Base-by-base conservation (phyloP, 805 yeast genomes). In the Lachancea dasiensis region DNA sequence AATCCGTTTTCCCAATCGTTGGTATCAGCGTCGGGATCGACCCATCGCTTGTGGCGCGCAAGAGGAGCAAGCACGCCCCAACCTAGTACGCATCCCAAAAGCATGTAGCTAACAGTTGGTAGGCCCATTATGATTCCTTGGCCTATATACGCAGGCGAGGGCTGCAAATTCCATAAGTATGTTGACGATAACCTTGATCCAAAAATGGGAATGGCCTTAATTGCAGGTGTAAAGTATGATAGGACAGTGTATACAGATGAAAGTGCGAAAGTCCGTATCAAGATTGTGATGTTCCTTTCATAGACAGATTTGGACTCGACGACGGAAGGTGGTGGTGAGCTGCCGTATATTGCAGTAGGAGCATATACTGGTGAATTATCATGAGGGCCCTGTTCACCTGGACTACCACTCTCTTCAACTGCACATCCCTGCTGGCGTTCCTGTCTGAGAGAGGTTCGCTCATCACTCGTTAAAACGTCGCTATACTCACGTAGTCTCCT, bases 121-220 rank as follows among this genome's bases (percentile, higher is more conserved):
- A 87, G 65, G 0, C 98, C 98, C 98, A 90, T 90, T 40, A 90
- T 90, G 27, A 92, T 86, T 3, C 98, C 98, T 61, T 90, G 98
- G 2, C 98, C 98, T 24, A 92, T 73, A 56, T 90, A 90, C 0
- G 97, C 97, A 0, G 98, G 98, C 0, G 96, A 86, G 0, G 96
- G 96, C 58, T 92, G 95, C 43, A 92, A 73, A 42, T 82, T 79
- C 92, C 97, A 85, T 31, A 83, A 69, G 60, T 85, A 84, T 13
- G 68, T 61, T 15, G 63, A 52, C 0, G 95, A 83, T 14, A 86
- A 62, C 31, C 54, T 51, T 1, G 49, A 26, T 0, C 97, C 97
- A 57, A 90, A 84, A 1, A 90, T 53, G 0, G 97, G 97, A 5
- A 92, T 50, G 27, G 66, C 66, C 36, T 77, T 70, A 9, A 92